These are phyloP conservation scores for Barbatosphaeria neglecta DNA, from an alignment of 495 filamentous ascomycete species.

Conservation along the genomic window DNA sequence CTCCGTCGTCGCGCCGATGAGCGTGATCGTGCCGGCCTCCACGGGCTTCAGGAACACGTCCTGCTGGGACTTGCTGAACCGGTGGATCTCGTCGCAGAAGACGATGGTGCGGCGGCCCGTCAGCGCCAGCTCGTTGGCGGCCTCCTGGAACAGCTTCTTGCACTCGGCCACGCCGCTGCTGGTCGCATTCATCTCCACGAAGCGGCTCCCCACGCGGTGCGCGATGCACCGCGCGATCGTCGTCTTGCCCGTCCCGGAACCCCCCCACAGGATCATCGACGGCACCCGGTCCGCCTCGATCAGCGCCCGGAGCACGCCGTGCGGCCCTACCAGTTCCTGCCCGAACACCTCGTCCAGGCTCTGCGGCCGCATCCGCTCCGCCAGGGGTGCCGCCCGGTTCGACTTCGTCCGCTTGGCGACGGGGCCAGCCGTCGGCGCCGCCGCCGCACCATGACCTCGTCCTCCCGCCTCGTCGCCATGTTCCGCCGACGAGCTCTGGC, in stretches of 20 bases:
- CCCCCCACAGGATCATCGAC: slow-evolving; percentile 92
- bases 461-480: slow-evolving; percentile 4
- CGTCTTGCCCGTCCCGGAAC: slow-evolving; percentile 88
- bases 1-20: slow-evolving; percentile 94
- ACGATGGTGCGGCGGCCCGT: slow-evolving; percentile 89
- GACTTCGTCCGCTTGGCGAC: slow-evolving; percentile 50
- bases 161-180: slow-evolving; percentile 81
- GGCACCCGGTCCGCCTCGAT: slow-evolving; percentile 82
- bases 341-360: slow-evolving; percentile 79
- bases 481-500: slow-evolving; percentile 12
- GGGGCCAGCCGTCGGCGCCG: slow-evolving; percentile 9
- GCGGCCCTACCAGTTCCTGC: slow-evolving; percentile 78
- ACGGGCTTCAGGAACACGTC: slow-evolving; percentile 93
- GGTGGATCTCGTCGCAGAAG: slow-evolving; percentile 96
- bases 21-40: slow-evolving; percentile 77
- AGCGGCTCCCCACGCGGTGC: slow-evolving; percentile 65
- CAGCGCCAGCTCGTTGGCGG: slow-evolving; percentile 66
- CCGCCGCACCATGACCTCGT: too few relatives aligned
- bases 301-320: slow-evolving; percentile 76
- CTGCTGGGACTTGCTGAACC: slow-evolving; percentile 87
- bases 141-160: slow-evolving; percentile 88
- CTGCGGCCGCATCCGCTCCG: slow-evolving; percentile 85
- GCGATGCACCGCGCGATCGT: slow-evolving; percentile 93
- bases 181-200: slow-evolving; percentile 94
- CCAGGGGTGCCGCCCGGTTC: slow-evolving; percentile 67